Evolutionary conservation across 2,329 filamentous ascomycete genomes (phyloP), one percentile per base, ranked within the genome.

Genomic region (Trichophyton simii): DNA sequence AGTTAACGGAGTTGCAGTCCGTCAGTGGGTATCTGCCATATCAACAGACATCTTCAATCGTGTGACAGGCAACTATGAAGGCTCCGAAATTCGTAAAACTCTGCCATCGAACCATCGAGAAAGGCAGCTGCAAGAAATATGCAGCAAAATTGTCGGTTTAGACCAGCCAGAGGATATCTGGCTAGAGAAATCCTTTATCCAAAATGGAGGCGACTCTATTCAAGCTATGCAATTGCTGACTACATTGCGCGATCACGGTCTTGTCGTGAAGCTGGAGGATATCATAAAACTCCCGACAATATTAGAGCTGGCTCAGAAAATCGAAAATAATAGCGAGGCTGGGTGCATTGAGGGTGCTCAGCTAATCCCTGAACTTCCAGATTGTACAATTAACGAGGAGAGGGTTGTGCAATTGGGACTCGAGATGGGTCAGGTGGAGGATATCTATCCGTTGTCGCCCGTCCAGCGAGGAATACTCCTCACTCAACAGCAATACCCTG

Each of bases 391-490:
- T 20, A 48, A 61, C 22, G n/a, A n/a, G 15, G 34, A 22, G 15
- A 61, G 38, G 15, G 38, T 41, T 11, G 9, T 41, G 38, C 38
- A 41, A 41, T 15, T 13, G 38, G 38, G 38, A 15, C 38, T 41
- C 38, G 11, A 41, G 6, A 15, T 41, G 38, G 42, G 62, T 3
- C 42, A 61, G 9, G 61, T 72, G 31, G 65, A 68, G 28, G 70
- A 72, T 58, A 65, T 70, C 9, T 71, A 69, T 60, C 70, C 70
- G 4, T 68, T 66, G 57, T 70, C 68, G 11, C 67, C 73, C 1
- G 67, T 77, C 0, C 75, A 77, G 60, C 73, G 75, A 65, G 75
- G 72, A 3, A 67, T 77, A 36, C 7, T 61, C 3, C 18, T 58
- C n/a, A 15, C 34, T n/a, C 42, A 41, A 9, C 38, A 41, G 15